Base-by-base conservation (phyloP, 441 rosid species). In the Adansonia grandidieri region DNA sequence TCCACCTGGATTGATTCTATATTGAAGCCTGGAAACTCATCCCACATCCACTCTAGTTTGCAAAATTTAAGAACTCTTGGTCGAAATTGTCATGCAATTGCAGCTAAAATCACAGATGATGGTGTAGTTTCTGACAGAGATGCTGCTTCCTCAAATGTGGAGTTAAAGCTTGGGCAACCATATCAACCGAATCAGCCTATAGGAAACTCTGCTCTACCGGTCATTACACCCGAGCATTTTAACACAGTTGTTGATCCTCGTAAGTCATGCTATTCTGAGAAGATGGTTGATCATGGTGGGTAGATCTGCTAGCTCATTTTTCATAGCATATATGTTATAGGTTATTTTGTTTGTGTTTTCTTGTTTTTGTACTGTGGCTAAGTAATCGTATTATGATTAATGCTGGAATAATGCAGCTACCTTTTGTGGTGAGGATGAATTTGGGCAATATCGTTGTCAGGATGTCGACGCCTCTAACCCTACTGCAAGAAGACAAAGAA, bases 111-210 rank as follows among this genome's bases (percentile, higher is more conserved):
- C 75, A 71, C 76, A 24, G 42, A 48, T 73, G 73, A 78, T 80
- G 62, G 57, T 56, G 75, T 76, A 74, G 64, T 45, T 45, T 51
- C 82, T 20, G 77, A 83, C 44, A 79, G 76, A 50, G 81, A 79
- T 79, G 76, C 77, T 47, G 58, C 83, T 67, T 73, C 87, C 57
- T 88, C 92, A 17, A 85, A 84, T 57, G 67, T 88, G 32, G 91
- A 88, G 86, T 77, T 89, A 82, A 86, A 84, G 86, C 90, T 86
- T 80, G 91, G 90, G 70, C 90, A 86, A 75, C 89, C 92, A 69
- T 80, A 79, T 83, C 85, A 89, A 72, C 86, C 78, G n/a, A 79
- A 64, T 80, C 80, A 17, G 51, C 11, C 80, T 79, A 22, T 77
- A 44, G 86, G 87, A 82, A 82, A 74, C 76, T 79, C 76, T 60